These are phyloP conservation scores for Phytophthora pseudosyringae DNA, from an alignment of 352 stramenopile genomes.

Conservation along the genomic window DNA sequence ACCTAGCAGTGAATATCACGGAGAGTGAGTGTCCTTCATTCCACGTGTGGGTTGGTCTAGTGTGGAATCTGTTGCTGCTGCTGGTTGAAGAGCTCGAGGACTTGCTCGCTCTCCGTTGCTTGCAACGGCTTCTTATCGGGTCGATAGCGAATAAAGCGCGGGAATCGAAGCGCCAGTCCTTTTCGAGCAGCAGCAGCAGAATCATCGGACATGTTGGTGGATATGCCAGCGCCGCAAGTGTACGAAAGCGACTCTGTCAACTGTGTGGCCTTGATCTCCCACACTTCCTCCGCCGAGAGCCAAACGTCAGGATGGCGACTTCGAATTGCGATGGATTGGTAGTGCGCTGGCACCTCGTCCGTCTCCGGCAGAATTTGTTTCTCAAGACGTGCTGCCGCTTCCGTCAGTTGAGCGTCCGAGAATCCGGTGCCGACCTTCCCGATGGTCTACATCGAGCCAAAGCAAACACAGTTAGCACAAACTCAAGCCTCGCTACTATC, in stretches of 20 bases:
- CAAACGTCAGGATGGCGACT: constrained; percentile 92
- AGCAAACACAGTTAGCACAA: constrained; percentile 10
- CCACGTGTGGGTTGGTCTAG: constrained; percentile 10
- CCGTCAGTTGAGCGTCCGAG: constrained; percentile 94
- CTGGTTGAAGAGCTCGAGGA: constrained; percentile 74
- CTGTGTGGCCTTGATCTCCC: constrained; percentile 99
- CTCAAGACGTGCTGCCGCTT: constrained; percentile 64
- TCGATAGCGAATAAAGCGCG: constrained; percentile 96
- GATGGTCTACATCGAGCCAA: constrained; percentile 58
- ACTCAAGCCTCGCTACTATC: neutral
- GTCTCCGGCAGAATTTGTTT: constrained; percentile 44
- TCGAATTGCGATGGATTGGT: constrained; percentile 51
- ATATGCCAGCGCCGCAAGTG: constrained; percentile 70
- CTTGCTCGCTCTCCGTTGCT: constrained; percentile 95
- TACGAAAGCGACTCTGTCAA: constrained; percentile 97
- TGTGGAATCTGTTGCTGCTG: constrained; percentile 41
- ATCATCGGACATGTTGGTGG: constrained; percentile 8
- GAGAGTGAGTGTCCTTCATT: neutral
- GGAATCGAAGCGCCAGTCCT: constrained; percentile 98
- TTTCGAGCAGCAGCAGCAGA: constrained; percentile 37
- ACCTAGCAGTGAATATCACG: neutral
- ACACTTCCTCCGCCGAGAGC: constrained; percentile 95
- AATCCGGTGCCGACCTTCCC: constrained; percentile 98
- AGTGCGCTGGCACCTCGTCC: constrained; percentile 62
- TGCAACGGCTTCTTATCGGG: constrained; percentile 96